Percentiles rank a stretch among this genome's conserved stretches.
These are phyloP conservation scores for Aegilops sharonensis DNA, from an alignment of 176 grass and related monocot species.

Conservation along the genomic window DNA sequence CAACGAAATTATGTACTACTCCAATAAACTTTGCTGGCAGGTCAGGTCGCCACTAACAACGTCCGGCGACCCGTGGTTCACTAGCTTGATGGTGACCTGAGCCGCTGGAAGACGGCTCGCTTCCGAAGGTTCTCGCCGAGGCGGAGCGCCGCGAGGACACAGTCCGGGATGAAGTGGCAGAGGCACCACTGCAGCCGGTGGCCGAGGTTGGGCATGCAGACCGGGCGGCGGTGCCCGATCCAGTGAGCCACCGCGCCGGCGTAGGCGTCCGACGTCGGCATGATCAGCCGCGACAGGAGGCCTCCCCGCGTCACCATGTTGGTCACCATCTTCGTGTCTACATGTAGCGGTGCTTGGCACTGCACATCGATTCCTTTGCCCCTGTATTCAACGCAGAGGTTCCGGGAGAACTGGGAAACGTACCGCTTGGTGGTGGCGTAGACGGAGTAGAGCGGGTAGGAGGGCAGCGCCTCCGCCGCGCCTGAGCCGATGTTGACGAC, in stretches of 20 bases:
- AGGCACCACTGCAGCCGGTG: background rate
- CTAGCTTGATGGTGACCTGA: background rate
- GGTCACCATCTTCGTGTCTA: background rate
- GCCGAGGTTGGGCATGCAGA: background rate
- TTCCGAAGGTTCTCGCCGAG: background rate
- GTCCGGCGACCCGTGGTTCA: too few relatives aligned
- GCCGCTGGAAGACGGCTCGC: background rate
- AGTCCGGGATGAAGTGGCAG: background rate
- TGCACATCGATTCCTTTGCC: background rate
- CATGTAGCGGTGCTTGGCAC: background rate
- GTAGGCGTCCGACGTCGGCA: background rate
- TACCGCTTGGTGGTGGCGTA: background rate
- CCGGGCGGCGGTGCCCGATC: background rate
- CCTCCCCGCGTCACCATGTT: background rate
- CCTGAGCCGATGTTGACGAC: too few relatives aligned
- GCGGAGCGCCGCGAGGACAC: background rate
- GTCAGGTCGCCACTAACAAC: too few relatives aligned
- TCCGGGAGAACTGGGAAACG: background rate
- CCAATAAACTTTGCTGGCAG: too few relatives aligned
- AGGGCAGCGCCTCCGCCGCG: background rate
- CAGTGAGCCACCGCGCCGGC: background rate
- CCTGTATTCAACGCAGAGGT: background rate
- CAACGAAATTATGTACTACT: too few relatives aligned
- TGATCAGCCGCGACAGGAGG: background rate
- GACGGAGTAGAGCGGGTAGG: background rate